Conservation (phyloP, 2,329 filamentous ascomycete species). For the Zymoseptoria crescenta region DNA sequence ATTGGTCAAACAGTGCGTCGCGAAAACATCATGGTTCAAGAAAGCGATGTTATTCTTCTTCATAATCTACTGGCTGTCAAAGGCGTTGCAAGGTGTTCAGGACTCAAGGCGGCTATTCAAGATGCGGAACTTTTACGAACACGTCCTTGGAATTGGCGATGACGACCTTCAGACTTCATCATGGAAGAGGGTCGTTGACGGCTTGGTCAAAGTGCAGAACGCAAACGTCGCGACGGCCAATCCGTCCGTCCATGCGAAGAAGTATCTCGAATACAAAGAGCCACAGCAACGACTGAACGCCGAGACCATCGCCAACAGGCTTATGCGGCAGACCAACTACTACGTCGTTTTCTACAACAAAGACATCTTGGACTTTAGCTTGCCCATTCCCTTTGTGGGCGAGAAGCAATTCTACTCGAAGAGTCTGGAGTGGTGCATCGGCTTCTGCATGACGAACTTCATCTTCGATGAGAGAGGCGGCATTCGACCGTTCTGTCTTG, state of each 20-base stretch:
- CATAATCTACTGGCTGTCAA: slow-evolving; percentile 77
- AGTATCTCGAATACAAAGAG: slow-evolving; percentile 49
- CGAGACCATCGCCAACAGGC: slow-evolving; percentile 89
- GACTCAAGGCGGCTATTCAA: slow-evolving; percentile 66
- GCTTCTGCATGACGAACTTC: slow-evolving; percentile 84
- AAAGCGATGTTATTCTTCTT: slow-evolving; percentile 77
- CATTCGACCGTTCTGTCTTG: slow-evolving; percentile 77
- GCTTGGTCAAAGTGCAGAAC: slow-evolving; percentile 76
- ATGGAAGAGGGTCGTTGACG: slow-evolving; percentile 83
- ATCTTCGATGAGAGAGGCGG: slow-evolving; percentile 87
- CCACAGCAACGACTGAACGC: slow-evolving; percentile 79
- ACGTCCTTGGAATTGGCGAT: slow-evolving; percentile 75
- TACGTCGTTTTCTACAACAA: slow-evolving; percentile 97
- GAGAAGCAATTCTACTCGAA: slow-evolving; percentile 78
- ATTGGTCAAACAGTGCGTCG: slow-evolving; percentile 66
- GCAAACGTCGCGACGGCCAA: slow-evolving; percentile 77
- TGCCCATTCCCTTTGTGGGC: slow-evolving; percentile 75
- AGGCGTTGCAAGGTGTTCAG: slow-evolving; percentile 63
- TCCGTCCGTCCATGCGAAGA: slow-evolving; percentile 51
- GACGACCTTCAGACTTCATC: slow-evolving; percentile 89
- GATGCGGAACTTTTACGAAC: slow-evolving; percentile 77
- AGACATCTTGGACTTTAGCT: slow-evolving; percentile 77
- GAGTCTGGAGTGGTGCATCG: slow-evolving; percentile 85
- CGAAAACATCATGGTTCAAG: slow-evolving; percentile 64
- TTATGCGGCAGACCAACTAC: slow-evolving; percentile 97